phyloP scores from a whole-genome alignment of 179 eudicot species.

The Gypsophila paniculata region DNA sequence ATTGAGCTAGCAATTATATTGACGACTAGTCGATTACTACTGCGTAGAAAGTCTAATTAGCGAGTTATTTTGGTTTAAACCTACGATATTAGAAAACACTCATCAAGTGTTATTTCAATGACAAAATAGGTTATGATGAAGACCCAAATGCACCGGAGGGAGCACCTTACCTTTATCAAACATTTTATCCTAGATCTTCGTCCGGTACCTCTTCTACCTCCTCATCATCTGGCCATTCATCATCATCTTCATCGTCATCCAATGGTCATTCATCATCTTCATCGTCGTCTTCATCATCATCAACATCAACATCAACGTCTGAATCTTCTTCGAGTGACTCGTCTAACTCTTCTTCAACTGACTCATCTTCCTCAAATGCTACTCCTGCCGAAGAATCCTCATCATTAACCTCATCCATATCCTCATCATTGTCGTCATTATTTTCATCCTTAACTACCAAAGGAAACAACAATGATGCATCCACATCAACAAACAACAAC shows the following conservation, averaged over 20 bases:
- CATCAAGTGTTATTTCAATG: not conserved
- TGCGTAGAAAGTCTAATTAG: not conserved
- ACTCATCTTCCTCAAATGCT: not conserved
- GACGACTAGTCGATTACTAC: no score
- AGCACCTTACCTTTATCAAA: slow-evolving; percentile 10
- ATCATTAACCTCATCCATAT: not conserved
- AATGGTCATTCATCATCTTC: not conserved
- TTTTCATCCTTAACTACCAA: not conserved
- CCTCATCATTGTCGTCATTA: not conserved
- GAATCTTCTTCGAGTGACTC: not conserved
- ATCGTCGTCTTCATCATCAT: not conserved
- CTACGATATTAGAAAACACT: not conserved
- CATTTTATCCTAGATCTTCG: not conserved
- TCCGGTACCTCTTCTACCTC: slow-evolving; percentile 19
- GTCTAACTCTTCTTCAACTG: not conserved
- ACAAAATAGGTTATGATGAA: slow-evolving; percentile 21
- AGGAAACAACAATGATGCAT: slow-evolving; percentile 6
- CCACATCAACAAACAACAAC: not conserved
- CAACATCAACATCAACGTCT: not conserved
- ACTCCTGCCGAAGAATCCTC: not conserved
- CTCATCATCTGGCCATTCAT: not conserved
- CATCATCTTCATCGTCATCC: not conserved
- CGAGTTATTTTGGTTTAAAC: no score
- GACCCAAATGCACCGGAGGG: slow-evolving; percentile 32
- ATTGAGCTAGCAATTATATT: no score